These are phyloP conservation scores for Diplocarpon rosae DNA, from an alignment of 2,329 filamentous ascomycete genomes.

Conservation along the genomic window DNA sequence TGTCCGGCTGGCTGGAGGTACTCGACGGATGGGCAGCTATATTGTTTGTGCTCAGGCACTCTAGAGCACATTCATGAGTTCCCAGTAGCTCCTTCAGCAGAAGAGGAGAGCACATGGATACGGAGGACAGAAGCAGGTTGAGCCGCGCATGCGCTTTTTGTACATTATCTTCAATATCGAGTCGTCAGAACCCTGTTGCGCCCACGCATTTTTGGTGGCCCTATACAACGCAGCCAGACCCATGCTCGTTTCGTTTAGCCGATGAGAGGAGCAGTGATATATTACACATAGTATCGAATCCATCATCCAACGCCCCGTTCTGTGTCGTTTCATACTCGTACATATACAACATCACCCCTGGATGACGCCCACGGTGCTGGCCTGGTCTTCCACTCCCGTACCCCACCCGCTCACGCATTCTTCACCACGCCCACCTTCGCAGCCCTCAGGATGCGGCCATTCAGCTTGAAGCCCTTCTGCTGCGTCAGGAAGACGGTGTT, in stretches of 20 bases:
- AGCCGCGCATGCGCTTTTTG: conserved; percentile 2
- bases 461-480: conserved; percentile 91
- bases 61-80: no score
- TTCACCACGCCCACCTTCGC: conserved; percentile 96
- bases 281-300: conserved; percentile 4
- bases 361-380: conserved; percentile 5
- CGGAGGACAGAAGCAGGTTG: not conserved
- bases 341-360: conserved; percentile 13
- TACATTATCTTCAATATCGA: conserved; percentile 8
- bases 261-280: conserved; percentile 24
- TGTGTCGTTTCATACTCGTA: conserved; percentile 11
- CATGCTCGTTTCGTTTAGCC: conserved; percentile 6
- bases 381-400: not conserved
- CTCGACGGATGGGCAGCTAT: no score
- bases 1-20: no score
- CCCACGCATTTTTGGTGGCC: not conserved
- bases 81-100: not conserved
- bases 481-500: conserved; percentile 85
- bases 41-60: no score
- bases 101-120: not conserved
- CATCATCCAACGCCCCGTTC: conserved; percentile 16
- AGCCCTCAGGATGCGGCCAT: conserved; percentile 78
- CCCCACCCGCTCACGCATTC: conserved; percentile 37
- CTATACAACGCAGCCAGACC: conserved; percentile 15
- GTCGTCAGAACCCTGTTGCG: not conserved